A percentile compares a stretch with the other conserved stretches of the same genome.
Conservation (phyloP, 345 rosid genomes). For the Eucalyptus tenuipes region DNA sequence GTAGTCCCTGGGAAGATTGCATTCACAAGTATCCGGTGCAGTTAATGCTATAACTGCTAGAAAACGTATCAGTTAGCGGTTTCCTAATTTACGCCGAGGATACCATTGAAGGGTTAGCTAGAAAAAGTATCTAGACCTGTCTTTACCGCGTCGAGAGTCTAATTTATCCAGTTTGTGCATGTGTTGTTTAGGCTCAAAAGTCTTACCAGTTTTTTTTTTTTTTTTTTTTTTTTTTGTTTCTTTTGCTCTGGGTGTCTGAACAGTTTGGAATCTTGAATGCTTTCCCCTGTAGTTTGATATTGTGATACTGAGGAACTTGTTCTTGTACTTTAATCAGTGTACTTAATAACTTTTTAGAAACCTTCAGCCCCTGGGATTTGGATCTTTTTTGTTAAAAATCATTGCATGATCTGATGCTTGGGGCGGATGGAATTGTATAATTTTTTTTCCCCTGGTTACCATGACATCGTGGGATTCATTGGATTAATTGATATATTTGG, state of each 20-base stretch:
- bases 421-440: not conserved
- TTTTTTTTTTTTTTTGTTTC: not conserved
- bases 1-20: conserved; percentile 71
- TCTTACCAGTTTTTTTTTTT: not conserved
- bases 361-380: not conserved
- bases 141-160: not conserved
- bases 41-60: conserved; percentile 1
- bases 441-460: not conserved
- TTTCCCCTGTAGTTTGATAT: not conserved
- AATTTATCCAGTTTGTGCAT: not conserved
- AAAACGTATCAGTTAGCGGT: not conserved
- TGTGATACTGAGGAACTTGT: not conserved
- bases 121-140: not conserved
- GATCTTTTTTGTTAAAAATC: not conserved
- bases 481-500: not conserved
- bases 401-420: not conserved
- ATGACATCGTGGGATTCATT: not conserved
- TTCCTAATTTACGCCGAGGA: not conserved
- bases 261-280: not conserved
- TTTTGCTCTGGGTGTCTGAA: not conserved
- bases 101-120: not conserved
- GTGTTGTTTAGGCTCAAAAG: not conserved
- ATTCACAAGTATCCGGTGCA: conserved; percentile 65
- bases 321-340: not conserved
- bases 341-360: not conserved